A percentile compares a stretch with the other conserved stretches of the same genome.
Evolutionary conservation across 371 early-diverging fungal species (phyloP).

Genomic region (Lichtheimia ornata): DNA sequence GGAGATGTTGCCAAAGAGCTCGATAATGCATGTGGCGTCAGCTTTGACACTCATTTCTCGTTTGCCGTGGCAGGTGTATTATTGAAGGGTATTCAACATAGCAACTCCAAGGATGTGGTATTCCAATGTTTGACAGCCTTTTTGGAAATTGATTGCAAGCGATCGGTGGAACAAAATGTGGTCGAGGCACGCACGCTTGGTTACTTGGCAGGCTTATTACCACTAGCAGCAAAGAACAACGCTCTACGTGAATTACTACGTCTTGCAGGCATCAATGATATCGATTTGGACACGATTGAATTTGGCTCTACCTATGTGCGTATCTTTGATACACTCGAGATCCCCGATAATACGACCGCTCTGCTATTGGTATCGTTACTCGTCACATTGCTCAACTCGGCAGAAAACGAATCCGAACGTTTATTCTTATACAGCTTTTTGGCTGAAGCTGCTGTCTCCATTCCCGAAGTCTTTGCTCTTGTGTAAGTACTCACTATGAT

Average conservation of each 20-base stretch:
- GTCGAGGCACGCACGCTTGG: constrained; percentile 71
- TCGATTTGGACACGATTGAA: constrained; percentile 56
- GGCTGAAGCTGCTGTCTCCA: constrained; percentile 72
- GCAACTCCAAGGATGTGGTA: constrained; percentile 71
- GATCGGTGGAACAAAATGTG: constrained; percentile 46
- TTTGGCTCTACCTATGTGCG: constrained; percentile 55
- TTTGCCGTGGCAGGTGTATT: constrained; percentile 83
- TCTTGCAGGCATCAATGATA: constrained; percentile 55
- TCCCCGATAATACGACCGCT: constrained; percentile 70
- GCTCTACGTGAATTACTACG: constrained; percentile 64
- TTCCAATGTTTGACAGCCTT: constrained; percentile 70
- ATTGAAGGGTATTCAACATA: constrained; percentile 81
- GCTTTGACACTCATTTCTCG: constrained; percentile 83
- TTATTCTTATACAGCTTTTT: constrained; percentile 83
- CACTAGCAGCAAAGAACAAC: constrained; percentile 66
- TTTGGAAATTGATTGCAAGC: constrained; percentile 69
- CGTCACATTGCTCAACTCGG: constrained; percentile 79
- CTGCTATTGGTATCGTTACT: constrained; percentile 76
- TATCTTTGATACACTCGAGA: constrained; percentile 70
- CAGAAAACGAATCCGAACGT: constrained; percentile 83
- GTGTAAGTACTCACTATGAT: constrained; percentile 58
- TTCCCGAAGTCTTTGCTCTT: constrained; percentile 76
- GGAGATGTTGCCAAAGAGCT: constrained; percentile 65
- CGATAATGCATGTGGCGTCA: constrained; percentile 75
- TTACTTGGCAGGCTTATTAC: constrained; percentile 75